phyloP scores from a whole-genome alignment of 768 basidiomycete species.

The Pleurotus sapidus region DNA sequence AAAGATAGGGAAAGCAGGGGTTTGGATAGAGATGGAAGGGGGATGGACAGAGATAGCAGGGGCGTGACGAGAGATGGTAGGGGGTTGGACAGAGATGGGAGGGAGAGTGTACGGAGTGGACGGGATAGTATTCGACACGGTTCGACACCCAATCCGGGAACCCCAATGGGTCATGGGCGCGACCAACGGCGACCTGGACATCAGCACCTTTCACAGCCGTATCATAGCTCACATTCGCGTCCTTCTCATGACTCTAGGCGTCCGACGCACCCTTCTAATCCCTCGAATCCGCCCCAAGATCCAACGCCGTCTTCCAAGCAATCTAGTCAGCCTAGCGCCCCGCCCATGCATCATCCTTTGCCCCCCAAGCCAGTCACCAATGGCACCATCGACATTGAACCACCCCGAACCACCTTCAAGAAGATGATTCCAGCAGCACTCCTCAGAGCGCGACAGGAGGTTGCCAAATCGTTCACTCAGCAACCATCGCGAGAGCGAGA shows the following conservation, averaged over 20 bases:
- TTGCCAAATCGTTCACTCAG: neutral
- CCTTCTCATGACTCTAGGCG: slow-evolving; percentile 1
- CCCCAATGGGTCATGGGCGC: slow-evolving; percentile 11
- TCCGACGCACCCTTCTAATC: neutral
- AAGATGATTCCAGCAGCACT: neutral
- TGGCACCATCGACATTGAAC: neutral
- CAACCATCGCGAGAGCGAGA: neutral
- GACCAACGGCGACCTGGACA: neutral
- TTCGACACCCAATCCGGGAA: slow-evolving; percentile 11
- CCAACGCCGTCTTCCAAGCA: neutral
- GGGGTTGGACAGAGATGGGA: slow-evolving; percentile 7
- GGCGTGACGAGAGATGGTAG: neutral
- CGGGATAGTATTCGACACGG: neutral
- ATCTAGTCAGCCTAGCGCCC: neutral
- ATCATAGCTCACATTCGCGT: slow-evolving; percentile 1
- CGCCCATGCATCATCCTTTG: slow-evolving; percentile 1
- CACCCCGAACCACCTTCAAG: neutral
- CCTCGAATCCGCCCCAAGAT: neutral
- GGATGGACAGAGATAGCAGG: slow-evolving; percentile 12
- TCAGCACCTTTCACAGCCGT: neutral
- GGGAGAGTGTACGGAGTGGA: slow-evolving; percentile 4
- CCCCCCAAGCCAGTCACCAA: slow-evolving; percentile 1
- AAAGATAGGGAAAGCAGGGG: slow-evolving; percentile 20
- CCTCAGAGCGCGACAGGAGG: neutral
- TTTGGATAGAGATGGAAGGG: slow-evolving; percentile 5